These are phyloP conservation scores for Ligustrum vulgare DNA, from an alignment of 257 asterid genomes.

Conservation along the genomic window DNA sequence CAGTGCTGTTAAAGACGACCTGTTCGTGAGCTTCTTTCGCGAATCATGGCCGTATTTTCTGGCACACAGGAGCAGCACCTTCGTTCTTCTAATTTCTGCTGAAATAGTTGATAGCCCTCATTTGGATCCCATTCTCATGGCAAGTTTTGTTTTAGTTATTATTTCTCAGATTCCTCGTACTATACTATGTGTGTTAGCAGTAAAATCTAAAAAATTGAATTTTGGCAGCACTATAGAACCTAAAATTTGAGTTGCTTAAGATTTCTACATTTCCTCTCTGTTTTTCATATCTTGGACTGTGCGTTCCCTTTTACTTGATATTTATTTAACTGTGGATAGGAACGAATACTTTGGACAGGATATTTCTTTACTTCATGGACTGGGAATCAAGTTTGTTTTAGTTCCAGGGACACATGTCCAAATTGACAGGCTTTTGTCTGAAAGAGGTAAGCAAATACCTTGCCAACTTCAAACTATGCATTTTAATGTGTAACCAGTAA, in stretches of 20 bases:
- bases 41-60: slow-evolving; percentile 90
- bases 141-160: slow-evolving; percentile 30
- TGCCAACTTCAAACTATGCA: not conserved
- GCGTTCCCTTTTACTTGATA: not conserved
- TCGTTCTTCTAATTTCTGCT: slow-evolving; percentile 82
- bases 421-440: slow-evolving; percentile 73
- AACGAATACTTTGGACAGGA: slow-evolving; percentile 50
- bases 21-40: slow-evolving; percentile 76
- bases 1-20: slow-evolving; percentile 54
- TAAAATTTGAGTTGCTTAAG: not conserved
- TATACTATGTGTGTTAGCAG: slow-evolving; percentile 4
- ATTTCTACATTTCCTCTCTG: not conserved
- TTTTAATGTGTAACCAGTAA: not conserved
- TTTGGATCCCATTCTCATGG: slow-evolving; percentile 82
- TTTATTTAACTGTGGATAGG: not conserved
- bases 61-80: slow-evolving; percentile 93
- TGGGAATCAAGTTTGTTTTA: slow-evolving; percentile 93
- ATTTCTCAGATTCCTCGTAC: not conserved
- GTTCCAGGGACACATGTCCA: slow-evolving; percentile 97
- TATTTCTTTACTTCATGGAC: slow-evolving; percentile 86
- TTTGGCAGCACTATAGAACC: not conserved
- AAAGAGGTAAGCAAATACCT: slow-evolving; percentile 54
- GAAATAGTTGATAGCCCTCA: slow-evolving; percentile 76
- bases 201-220: not conserved
- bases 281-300: not conserved